Percentiles rank a stretch among this genome's conserved stretches.
These are phyloP conservation scores for Halenospora varia DNA, from an alignment of 495 filamentous ascomycete species.

Conservation along the genomic window DNA sequence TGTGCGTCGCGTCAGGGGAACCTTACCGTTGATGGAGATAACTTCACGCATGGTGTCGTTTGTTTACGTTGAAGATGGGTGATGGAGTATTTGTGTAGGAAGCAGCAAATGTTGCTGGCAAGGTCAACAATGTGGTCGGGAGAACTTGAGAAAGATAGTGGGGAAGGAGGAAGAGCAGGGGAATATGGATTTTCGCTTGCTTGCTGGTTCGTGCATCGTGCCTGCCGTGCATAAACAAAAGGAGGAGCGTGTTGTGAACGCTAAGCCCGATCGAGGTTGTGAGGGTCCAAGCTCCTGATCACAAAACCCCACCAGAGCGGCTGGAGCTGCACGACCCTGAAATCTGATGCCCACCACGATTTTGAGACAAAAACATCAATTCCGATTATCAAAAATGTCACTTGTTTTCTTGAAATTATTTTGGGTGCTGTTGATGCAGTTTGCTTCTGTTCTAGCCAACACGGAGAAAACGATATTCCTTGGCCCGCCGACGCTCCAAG, in stretches of 20 bases:
- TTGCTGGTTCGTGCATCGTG: conserved; percentile 28
- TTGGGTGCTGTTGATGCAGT: conserved; percentile 1
- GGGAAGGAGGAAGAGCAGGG: conserved; percentile 27
- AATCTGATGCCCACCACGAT: not conserved
- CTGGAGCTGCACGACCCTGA: not conserved
- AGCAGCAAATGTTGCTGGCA: conserved; percentile 22
- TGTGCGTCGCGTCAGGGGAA: conserved; percentile 26
- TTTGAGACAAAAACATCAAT: conserved; percentile 1
- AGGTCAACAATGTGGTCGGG: conserved; percentile 26
- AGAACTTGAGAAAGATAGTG: conserved; percentile 20
- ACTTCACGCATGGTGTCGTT: conserved; percentile 90
- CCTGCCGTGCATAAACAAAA: conserved; percentile 17
- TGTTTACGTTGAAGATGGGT: conserved; percentile 18
- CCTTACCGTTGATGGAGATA: conserved; percentile 97
- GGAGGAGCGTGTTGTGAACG: conserved; percentile 7
- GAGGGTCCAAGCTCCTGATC: conserved; percentile 13
- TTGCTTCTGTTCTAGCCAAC: conserved; percentile 51
- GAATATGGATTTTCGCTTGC: conserved; percentile 28
- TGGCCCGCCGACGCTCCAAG: conserved; percentile 51
- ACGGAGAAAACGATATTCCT: conserved; percentile 90
- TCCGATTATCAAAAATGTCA: conserved; percentile 1
- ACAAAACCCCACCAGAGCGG: not conserved
- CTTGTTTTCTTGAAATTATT: conserved; percentile 2
- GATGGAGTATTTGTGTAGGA: conserved; percentile 14
- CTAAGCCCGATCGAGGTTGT: conserved; percentile 6